Conservation (phyloP, 306 rosid genomes). For the Sesbania bispinosa region DNA sequence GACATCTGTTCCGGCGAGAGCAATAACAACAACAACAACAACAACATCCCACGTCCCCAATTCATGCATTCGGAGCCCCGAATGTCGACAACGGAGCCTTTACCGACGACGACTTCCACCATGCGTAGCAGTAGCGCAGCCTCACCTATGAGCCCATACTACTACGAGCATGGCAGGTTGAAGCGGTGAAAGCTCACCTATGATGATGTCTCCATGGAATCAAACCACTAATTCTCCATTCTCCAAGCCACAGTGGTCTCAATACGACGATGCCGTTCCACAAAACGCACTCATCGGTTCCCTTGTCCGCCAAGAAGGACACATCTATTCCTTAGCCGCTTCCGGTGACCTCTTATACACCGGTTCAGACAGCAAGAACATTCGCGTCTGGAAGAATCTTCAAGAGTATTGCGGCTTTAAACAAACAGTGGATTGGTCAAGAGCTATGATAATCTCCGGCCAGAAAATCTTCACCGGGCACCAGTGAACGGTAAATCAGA, state of each 20-base stretch:
- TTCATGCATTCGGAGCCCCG: conserved; percentile 48
- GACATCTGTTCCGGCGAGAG: too few species aligned
- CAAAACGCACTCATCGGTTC: conserved; percentile 51
- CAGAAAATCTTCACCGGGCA: conserved; percentile 82
- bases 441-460: conserved; percentile 66
- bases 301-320: conserved; percentile 80
- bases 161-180: conserved; percentile 38
- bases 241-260: conserved; percentile 34
- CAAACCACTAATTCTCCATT: conserved; percentile 39
- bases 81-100: conserved; percentile 18
- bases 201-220: conserved; percentile 89
- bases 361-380: conserved; percentile 93
- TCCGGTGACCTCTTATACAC: conserved; percentile 71
- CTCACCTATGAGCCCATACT: conserved; percentile 27
- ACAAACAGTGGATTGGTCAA: conserved; percentile 83
- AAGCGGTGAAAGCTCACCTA: conserved; percentile 82
- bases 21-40: not conserved
- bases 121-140: conserved; percentile 51
- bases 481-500: conserved; percentile 86
- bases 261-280: not conserved
- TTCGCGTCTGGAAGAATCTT: conserved; percentile 89
- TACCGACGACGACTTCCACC: conserved; percentile 38
- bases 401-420: conserved; percentile 74
- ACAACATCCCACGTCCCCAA: conserved; percentile 17
- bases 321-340: conserved; percentile 82